Base-by-base conservation (phyloP, 768 basidiomycete genomes). In the Paxillus ammoniavirescens region DNA sequence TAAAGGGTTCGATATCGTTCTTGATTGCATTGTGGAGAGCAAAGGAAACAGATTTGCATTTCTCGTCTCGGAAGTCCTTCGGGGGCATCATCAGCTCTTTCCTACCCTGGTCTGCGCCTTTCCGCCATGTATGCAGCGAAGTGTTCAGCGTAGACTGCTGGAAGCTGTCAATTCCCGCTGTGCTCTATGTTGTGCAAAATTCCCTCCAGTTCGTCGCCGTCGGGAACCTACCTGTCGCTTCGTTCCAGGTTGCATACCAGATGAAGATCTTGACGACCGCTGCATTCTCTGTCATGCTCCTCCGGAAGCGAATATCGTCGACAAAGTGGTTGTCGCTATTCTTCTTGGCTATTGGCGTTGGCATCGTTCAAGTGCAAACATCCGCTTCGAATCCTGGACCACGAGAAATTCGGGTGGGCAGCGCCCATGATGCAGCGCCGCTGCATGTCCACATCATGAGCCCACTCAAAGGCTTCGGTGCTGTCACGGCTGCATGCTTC, bases 231-330 rank as follows among this genome's bases (percentile, higher is more conserved):
- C 92, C 93, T 37, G 95, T 93, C 49, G 96, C 97, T 13, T 93
- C 96, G 3, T 99, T 98, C 75, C 96, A 98, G 69, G 93, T 98
- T 57, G 91, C 91, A 8, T 96, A 98, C 69, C 94, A 98, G 73
- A 95, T 98, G 94, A 98, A 98, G 72, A 98, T 98, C 67, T 80
- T 98, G 52, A 98, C 94, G 46, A 98, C 94, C 14, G 95, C 93
- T 18, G 92, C 89, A 47, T 95, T 95, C 70, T 92, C 91, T 42
- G 93, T 96, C 50, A 72, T 82, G 2, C 79, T 98, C 55, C 82
- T 96, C 14, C 84, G 93, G 40, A 90, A 79, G 65, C 82, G 79
- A 62, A 76, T 98, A 38, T 78, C 79, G 30, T 71, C 79, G 0
- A 78, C 78, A 2, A 94, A 98, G 67, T 98, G 97, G 96, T 69